Evolutionary conservation across 371 early-diverging fungal genomes (phyloP), one percentile per base, ranked within the genome.

Genomic region (Mucor indicus): DNA sequence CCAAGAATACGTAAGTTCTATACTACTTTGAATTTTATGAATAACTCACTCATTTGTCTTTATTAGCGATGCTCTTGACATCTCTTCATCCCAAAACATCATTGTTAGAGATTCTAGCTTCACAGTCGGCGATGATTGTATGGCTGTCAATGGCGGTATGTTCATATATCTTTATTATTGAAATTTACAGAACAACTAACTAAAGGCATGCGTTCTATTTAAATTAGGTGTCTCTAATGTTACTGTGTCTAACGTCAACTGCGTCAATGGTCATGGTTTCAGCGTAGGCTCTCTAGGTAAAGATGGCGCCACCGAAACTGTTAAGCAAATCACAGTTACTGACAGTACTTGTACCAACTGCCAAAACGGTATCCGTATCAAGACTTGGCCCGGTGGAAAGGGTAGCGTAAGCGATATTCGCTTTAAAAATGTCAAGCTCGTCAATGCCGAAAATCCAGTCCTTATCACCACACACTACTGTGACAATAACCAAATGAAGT

Each of bases 281-380:
- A 58, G 62, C 21, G 65, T 68, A 25, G 65, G 65, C 4, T 61
- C 58, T n/a, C 57, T 68, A 10, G 65, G 65, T 44, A 61, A 64
- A 44, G 59, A 53, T n/a, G 55, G 63, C n/a, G 33, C 33, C 9
- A 54, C 55, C 8, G 65, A 58, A 11, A 50, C 27, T 4, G 65
- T 69, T 24, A 43, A 45, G 15, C 54, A 46, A 30, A 47, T 69
- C n/a, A 55, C 41, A 23, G 44, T 69, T 13, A 32, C 48, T 3
- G 22, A 58, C 35, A 53, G 50, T 39, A 48, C 31, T 4, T 69
- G 65, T 50, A 57, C 39, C 27, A 53, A 69, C 46, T 69, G 69
- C 31, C 65, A 64, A 47, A 64, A 64, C 35, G 65, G 69, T 53
- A 51, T 69, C 17, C 52, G 67, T 47, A 62, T 64, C 55, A 69